These are phyloP conservation scores for Chytriomyces sp. DNA, from an alignment of 192 early-diverging fungal genomes.

Conservation along the genomic window DNA sequence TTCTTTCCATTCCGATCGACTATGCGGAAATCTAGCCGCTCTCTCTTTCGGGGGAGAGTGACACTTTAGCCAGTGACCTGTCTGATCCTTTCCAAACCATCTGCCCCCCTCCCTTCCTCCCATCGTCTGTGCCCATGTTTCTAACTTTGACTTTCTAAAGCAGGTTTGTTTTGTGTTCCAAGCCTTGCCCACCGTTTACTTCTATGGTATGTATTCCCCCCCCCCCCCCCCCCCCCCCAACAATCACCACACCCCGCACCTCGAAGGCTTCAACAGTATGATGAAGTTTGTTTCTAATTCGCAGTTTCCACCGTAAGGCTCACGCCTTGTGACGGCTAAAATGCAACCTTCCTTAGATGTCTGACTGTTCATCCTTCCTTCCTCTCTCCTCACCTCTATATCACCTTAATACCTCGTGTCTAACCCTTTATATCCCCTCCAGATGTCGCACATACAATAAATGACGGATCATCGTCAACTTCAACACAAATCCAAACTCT, in stretches of 20 bases:
- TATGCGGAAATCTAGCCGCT: conserved; percentile 33
- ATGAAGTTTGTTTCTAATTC: neutral
- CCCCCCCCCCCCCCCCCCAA: too few species aligned
- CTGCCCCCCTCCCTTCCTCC: neutral
- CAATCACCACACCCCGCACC: too few species aligned
- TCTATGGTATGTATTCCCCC: too few species aligned
- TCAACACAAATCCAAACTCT: neutral
- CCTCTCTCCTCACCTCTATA: neutral
- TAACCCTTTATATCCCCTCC: neutral
- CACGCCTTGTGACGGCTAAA: conserved; percentile 30
- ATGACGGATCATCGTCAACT: neutral
- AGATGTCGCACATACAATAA: neutral
- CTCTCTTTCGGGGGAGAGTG: conserved; percentile 30
- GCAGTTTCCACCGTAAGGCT: neutral
- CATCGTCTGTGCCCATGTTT: neutral
- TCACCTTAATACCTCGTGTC: neutral
- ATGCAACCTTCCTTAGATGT: conserved; percentile 40
- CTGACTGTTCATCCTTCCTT: conserved; percentile 15
- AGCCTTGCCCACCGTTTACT: too few species aligned
- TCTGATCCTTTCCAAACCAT: conserved; percentile 24
- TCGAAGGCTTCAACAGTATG: neutral
- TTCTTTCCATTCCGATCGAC: conserved; percentile 38
- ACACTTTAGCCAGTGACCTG: conserved; percentile 38
- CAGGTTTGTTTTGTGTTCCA: too few species aligned
- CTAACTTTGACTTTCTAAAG: neutral